Base-by-base conservation (phyloP, 2,329 filamentous ascomycete genomes). In the Magnaporthiopsis rhizophila region DNA sequence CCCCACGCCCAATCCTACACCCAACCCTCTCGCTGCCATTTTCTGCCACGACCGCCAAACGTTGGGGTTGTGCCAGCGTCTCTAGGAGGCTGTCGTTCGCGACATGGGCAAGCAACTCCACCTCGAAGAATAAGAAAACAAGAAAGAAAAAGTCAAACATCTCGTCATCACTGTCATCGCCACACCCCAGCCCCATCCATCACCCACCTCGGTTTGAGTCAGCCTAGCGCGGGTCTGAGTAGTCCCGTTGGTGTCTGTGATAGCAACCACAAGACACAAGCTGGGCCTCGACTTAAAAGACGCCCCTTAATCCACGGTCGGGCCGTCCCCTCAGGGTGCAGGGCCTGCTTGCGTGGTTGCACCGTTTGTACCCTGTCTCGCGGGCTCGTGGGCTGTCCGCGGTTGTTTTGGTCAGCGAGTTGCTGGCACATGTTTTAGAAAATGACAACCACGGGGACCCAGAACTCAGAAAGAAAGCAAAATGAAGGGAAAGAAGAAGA, bases 341-440 rank as follows among this genome's bases (percentile, higher is more conserved):
- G 57, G 26, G 28, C 24, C 57, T 62, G 36, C 24, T 56, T 32
- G 60, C 36, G 38, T 30, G 30, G 60, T 62, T 62, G 34, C 21
- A 21, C 57, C 57, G 57, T 58, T 58, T 58, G 57, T 28, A 30
- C n/a, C 57, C 26, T 58, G 57, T 28, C 45, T 53, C 45, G 18
- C 45, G 45, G 45, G 21, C 4, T 7, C 45, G 3, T 2, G 45
- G 45, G 45, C 45, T 11, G 21, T 21, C 18, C 45, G 8, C 45
- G n/a, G 18, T 24, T 53, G 45, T 53, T 21, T 53, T 24, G 5
- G 45, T 53, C 45, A 53, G 45, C n/a, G 45, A 53, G 45, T 24
- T 53, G 15, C 45, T 24, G 45, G 45, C 45, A n/a, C 45, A 53
- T 53, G 45, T 53, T 36, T 36, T 36, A 12, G 5, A 53, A 53